Conservation (phyloP, 768 basidiomycete species). For the Pleurotus tuber-regium region DNA sequence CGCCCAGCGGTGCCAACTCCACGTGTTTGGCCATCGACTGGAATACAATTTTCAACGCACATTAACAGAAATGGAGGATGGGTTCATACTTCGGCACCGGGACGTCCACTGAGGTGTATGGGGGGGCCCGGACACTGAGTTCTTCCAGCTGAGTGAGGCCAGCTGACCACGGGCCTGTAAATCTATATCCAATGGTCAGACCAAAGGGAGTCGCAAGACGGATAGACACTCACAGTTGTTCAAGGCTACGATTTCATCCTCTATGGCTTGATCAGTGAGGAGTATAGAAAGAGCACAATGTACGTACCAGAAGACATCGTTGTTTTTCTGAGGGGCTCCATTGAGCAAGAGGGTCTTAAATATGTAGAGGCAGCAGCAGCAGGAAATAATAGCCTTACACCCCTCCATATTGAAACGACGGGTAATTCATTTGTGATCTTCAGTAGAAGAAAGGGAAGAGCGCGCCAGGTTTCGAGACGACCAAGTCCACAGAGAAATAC, state of each 20-base stretch:
- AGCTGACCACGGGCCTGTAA: slow-evolving; percentile 45
- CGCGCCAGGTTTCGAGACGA: too few relatives aligned
- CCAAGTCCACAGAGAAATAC: background rate
- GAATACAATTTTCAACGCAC: slow-evolving; percentile 12
- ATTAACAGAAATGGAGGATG: slow-evolving; percentile 10
- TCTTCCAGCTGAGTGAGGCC: slow-evolving; percentile 53
- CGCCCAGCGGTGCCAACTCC: slow-evolving; percentile 48
- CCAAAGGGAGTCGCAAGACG: background rate
- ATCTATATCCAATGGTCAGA: slow-evolving; percentile 32
- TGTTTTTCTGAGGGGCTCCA: background rate
- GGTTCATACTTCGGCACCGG: slow-evolving; percentile 52
- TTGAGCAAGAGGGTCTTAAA: background rate
- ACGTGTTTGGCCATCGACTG: slow-evolving; percentile 50
- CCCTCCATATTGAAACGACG: slow-evolving; percentile 7
- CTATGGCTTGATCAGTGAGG: background rate
- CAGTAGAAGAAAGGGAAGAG: too few relatives aligned
- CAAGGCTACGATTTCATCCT: slow-evolving; percentile 31
- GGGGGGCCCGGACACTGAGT: slow-evolving; percentile 39
- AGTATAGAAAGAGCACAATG: background rate
- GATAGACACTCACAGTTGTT: slow-evolving; percentile 32
- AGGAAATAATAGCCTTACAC: background rate
- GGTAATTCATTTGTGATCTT: slow-evolving; percentile 6
- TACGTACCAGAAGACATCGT: slow-evolving; percentile 2
- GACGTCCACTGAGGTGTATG: slow-evolving; percentile 53
- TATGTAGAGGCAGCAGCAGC: slow-evolving; percentile 1